Evolutionary conservation across 2,329 filamentous ascomycete species (phyloP).

Genomic region (Exophiala lecanii-corni): DNA sequence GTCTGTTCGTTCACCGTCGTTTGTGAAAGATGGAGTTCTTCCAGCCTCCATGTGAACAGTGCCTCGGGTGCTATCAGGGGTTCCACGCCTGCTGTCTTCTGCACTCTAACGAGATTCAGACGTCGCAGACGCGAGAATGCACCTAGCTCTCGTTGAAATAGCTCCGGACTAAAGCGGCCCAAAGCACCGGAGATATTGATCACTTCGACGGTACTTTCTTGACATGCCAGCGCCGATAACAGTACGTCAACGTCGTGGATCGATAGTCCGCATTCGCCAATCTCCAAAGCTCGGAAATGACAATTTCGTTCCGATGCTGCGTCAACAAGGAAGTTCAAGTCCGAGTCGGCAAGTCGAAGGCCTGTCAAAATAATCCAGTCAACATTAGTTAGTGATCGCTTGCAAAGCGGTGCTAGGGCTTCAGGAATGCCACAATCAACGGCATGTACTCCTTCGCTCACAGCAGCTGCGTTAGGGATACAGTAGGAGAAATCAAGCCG

Average conservation of each 20-base stretch:
- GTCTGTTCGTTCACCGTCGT: conserved; percentile 59
- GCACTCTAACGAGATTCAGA: conserved; percentile 61
- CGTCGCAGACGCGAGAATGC: conserved; percentile 63
- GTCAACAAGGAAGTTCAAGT: conserved; percentile 62
- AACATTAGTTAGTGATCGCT: conserved; percentile 62
- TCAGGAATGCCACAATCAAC: conserved; percentile 66
- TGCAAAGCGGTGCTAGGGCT: conserved; percentile 64
- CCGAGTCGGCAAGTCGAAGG: conserved; percentile 65
- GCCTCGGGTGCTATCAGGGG: conserved; percentile 63
- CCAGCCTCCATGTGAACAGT: conserved; percentile 61
- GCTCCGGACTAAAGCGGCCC: conserved; percentile 58
- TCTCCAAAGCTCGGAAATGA: conserved; percentile 62
- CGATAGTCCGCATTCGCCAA: conserved; percentile 57
- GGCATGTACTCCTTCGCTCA: conserved; percentile 39
- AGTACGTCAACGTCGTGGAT: conserved; percentile 52
- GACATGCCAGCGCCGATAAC: conserved; percentile 59
- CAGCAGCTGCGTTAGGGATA: conserved; percentile 8
- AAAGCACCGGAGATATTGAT: conserved; percentile 64
- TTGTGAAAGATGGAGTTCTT: conserved; percentile 61
- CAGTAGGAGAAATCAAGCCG: conserved; percentile 62
- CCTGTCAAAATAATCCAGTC: conserved; percentile 67
- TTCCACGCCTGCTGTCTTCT: conserved; percentile 58
- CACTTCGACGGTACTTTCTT: conserved; percentile 63
- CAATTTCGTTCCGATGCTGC: conserved; percentile 62
- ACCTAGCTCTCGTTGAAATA: conserved; percentile 63